phyloP scores from a whole-genome alignment of 495 filamentous ascomycete species.

The Polyplosphaeria fusca region DNA sequence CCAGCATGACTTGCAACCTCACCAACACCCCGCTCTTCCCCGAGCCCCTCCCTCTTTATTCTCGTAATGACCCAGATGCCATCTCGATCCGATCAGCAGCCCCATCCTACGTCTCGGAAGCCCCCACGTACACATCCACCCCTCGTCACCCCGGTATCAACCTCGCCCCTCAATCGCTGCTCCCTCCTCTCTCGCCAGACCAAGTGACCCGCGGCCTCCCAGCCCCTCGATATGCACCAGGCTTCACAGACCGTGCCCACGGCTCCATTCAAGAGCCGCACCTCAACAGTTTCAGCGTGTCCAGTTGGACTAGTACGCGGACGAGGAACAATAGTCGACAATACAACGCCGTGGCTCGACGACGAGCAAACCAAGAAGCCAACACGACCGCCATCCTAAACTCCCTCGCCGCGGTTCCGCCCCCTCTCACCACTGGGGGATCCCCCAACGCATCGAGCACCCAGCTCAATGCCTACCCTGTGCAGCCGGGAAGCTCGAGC shows the following conservation, averaged over 20 bases:
- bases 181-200: slow-evolving; percentile 12
- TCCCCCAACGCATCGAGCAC: slow-evolving; percentile 11
- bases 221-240: slow-evolving; percentile 32
- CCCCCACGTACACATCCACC: slow-evolving; percentile 34
- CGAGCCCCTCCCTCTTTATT: slow-evolving; percentile 38
- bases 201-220: slow-evolving; percentile 27
- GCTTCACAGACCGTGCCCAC: slow-evolving; percentile 28
- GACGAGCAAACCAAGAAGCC: slow-evolving; percentile 29
- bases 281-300: slow-evolving; percentile 29
- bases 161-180: slow-evolving; percentile 3
- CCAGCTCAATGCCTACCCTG: slow-evolving; percentile 14
- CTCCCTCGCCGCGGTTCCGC: slow-evolving; percentile 23
- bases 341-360: slow-evolving; percentile 34
- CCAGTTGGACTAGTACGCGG: slow-evolving; percentile 32
- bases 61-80: slow-evolving; percentile 32
- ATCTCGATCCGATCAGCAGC: slow-evolving; percentile 36
- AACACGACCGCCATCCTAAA: slow-evolving; percentile 27
- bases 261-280: slow-evolving; percentile 22
- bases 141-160: slow-evolving; percentile 10
- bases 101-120: slow-evolving; percentile 40
- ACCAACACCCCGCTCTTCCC: slow-evolving; percentile 29
- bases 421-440: background rate
- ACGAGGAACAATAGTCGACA: slow-evolving; percentile 28
- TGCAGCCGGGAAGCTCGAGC: background rate
- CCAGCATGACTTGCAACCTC: slow-evolving; percentile 35